Evolutionary conservation across 2,329 filamentous ascomycete genomes (phyloP).

Genomic region (Orbilia ellipsospora): DNA sequence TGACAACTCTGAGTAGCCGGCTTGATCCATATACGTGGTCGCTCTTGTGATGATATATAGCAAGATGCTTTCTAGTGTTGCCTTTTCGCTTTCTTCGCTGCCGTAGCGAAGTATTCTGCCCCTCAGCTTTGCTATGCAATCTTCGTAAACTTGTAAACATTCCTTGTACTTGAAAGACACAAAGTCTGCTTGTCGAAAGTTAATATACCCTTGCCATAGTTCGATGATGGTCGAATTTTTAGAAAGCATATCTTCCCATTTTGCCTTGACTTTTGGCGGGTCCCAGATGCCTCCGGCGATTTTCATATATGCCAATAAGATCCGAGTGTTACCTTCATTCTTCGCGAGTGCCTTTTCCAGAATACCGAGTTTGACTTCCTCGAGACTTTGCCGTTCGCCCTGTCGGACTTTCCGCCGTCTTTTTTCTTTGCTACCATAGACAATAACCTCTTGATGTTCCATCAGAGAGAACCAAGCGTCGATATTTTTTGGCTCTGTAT

Average conservation of each 20-base stretch:
- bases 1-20: constrained; percentile 81
- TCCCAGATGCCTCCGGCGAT: constrained; percentile 83
- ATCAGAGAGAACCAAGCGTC: constrained; percentile 82
- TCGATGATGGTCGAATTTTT: constrained; percentile 70
- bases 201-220: constrained; percentile 74
- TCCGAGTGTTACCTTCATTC: constrained; percentile 66
- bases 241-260: constrained; percentile 73
- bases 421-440: constrained; percentile 61
- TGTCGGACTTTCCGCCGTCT: constrained; percentile 64
- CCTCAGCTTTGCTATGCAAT: constrained; percentile 68
- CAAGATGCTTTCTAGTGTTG: constrained; percentile 57
- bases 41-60: constrained; percentile 78
- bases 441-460: constrained; percentile 77
- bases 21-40: constrained; percentile 78
- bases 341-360: constrained; percentile 80
- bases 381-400: constrained; percentile 70
- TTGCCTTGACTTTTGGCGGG: constrained; percentile 69
- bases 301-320: constrained; percentile 76
- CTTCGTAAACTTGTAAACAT: constrained; percentile 70
- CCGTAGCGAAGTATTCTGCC: constrained; percentile 51
- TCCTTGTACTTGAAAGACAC: constrained; percentile 75
- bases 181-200: constrained; percentile 71
- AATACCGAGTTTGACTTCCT: constrained; percentile 82
- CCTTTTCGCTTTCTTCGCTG: constrained; percentile 25
- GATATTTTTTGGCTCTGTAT: constrained; percentile 74